A percentile compares a stretch with the other conserved stretches of the same genome.
Conservation (phyloP, 768 basidiomycete species). For the Auriscalpium microsporum region DNA sequence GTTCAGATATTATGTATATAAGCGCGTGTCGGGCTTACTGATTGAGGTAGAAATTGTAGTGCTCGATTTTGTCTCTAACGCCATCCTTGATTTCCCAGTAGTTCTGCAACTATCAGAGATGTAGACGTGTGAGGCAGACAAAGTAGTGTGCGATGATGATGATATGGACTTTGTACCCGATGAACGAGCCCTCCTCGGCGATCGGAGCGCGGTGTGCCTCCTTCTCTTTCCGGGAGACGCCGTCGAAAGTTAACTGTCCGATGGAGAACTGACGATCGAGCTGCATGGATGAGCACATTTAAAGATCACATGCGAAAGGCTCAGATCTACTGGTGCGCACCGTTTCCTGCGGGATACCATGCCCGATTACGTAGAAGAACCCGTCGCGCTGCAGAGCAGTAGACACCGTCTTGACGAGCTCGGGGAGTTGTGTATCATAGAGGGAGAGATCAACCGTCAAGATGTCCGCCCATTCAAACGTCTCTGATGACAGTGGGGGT, state of each 20-base stretch:
- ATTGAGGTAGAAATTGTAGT: conserved; percentile 27
- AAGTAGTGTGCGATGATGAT: background rate
- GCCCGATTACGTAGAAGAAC: conserved; percentile 29
- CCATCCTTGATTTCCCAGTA: conserved; percentile 30
- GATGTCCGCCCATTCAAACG: conserved; percentile 27
- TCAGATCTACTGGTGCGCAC: conserved; percentile 4
- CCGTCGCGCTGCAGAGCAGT: conserved; percentile 27
- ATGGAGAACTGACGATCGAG: conserved; percentile 25
- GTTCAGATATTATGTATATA: background rate
- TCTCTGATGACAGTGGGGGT: background rate
- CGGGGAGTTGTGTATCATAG: conserved; percentile 21
- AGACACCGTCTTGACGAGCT: conserved; percentile 22
- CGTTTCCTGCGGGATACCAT: conserved; percentile 22
- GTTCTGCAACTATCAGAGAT: conserved; percentile 21
- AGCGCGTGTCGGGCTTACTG: conserved; percentile 9
- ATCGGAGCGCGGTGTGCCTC: conserved; percentile 24
- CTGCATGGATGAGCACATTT: conserved; percentile 7
- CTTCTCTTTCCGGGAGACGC: conserved; percentile 25
- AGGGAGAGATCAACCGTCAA: conserved; percentile 29
- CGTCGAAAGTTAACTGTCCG: conserved; percentile 25
- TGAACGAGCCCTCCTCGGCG: conserved; percentile 27
- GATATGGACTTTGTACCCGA: conserved; percentile 25
- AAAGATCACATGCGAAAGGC: background rate
- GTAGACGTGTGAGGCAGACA: too few relatives aligned
- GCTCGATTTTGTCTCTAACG: conserved; percentile 27